A percentile compares a stretch with the other conserved stretches of the same genome.
phyloP scores from a whole-genome alignment of 495 filamentous ascomycete genomes.

The Corynascus novoguineensis region DNA sequence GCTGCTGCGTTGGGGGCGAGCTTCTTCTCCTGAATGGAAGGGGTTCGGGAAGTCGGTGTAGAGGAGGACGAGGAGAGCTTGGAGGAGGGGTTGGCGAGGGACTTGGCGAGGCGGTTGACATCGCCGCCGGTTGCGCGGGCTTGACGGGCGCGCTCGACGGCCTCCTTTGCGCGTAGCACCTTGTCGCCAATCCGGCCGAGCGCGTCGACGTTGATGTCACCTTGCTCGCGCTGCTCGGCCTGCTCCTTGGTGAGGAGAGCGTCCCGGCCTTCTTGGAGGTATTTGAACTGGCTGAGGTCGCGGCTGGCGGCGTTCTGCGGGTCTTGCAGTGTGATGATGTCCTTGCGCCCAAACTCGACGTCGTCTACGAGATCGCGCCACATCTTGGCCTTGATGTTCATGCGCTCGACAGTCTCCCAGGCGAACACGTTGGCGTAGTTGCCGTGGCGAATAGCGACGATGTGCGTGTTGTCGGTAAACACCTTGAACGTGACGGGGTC shows the following conservation, averaged over 20 bases:
- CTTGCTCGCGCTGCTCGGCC: slow-evolving; percentile 48
- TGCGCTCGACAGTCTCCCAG: slow-evolving; percentile 87
- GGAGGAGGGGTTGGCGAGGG: slow-evolving; percentile 31
- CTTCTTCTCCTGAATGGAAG: slow-evolving; percentile 45
- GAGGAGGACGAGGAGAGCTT: slow-evolving; percentile 25
- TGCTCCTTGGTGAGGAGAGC: slow-evolving; percentile 53
- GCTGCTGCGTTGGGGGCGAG: slow-evolving; percentile 76
- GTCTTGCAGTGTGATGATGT: slow-evolving; percentile 96
- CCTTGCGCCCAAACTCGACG: slow-evolving; percentile 77
- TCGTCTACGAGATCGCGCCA: slow-evolving; percentile 91
- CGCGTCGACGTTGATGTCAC: slow-evolving; percentile 67
- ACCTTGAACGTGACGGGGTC: slow-evolving; percentile 97
- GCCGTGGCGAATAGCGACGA: slow-evolving; percentile 75
- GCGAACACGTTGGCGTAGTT: slow-evolving; percentile 88
- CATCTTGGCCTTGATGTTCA: slow-evolving; percentile 97
- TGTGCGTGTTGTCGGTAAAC: slow-evolving; percentile 95
- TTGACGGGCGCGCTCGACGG: slow-evolving; percentile 73
- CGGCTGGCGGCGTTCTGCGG: slow-evolving; percentile 82
- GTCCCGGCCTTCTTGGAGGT: slow-evolving; percentile 74
- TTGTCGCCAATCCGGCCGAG: slow-evolving; percentile 75
- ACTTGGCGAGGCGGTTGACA: slow-evolving; percentile 44
- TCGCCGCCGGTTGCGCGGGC: slow-evolving; percentile 45
- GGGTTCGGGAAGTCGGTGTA: slow-evolving; percentile 15
- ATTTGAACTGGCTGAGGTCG: slow-evolving; percentile 85
- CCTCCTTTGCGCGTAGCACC: slow-evolving; percentile 86